A percentile compares a stretch with the other conserved stretches of the same genome.
Evolutionary conservation across 106 monocot genomes (phyloP).

Genomic region (Dendrobium chrysotoxum): DNA sequence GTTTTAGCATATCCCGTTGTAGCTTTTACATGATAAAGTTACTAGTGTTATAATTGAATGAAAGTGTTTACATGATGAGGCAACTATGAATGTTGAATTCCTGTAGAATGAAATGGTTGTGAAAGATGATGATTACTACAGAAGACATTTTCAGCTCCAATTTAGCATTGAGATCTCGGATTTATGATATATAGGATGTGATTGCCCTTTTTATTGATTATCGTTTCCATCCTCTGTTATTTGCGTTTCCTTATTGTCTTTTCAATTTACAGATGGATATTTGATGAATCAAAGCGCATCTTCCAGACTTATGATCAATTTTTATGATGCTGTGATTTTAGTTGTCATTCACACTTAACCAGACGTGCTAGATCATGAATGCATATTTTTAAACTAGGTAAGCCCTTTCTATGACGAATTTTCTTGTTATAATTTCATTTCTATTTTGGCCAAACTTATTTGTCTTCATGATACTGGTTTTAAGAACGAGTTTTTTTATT

Average conservation of each 20-base stretch:
- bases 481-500: background rate
- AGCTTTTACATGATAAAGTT: too few relatives aligned
- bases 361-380: background rate
- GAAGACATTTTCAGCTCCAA: background rate
- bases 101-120: background rate
- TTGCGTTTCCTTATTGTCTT: background rate
- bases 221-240: background rate
- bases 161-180: background rate
- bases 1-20: too few relatives aligned
- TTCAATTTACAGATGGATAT: conserved; percentile 23
- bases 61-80: too few relatives aligned
- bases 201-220: background rate
- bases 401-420: background rate
- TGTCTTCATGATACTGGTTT: background rate
- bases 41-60: too few relatives aligned
- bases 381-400: conserved; percentile 1
- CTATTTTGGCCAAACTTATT: background rate
- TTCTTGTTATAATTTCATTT: background rate
- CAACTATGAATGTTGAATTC: too few relatives aligned
- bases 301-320: conserved; percentile 5
- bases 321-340: conserved; percentile 5
- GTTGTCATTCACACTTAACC: background rate
- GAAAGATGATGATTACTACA: background rate
- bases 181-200: background rate
- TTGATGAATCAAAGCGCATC: conserved; percentile 12